Conservation (phyloP, 768 basidiomycete species). For the Strobilomyces dryophilus region DNA sequence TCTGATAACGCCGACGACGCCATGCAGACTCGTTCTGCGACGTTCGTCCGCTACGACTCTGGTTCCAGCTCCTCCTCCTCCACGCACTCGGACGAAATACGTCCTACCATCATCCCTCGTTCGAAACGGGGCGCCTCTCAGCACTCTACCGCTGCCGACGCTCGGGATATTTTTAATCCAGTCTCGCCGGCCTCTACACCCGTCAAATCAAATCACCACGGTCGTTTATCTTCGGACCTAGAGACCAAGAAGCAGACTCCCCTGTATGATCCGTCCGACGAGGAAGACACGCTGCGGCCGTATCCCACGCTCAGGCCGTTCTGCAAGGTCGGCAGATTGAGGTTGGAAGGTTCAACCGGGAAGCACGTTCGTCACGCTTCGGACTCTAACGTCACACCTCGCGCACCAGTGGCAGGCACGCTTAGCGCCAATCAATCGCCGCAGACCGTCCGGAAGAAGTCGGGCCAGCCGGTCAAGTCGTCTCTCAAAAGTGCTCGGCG, state of each 20-base stretch:
- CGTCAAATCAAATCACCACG: conserved; percentile 15
- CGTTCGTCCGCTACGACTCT: conserved; percentile 21
- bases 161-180: conserved; percentile 33
- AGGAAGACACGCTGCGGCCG: conserved; percentile 21
- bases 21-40: background rate
- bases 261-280: conserved; percentile 30
- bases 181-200: conserved; percentile 40
- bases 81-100: conserved; percentile 32
- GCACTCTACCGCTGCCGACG: conserved; percentile 18
- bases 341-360: conserved; percentile 19
- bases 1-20: conserved; percentile 8
- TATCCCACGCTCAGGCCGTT: conserved; percentile 22
- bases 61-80: conserved; percentile 36
- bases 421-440: conserved; percentile 1
- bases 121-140: conserved; percentile 35
- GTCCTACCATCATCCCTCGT: conserved; percentile 35
- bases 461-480: conserved; percentile 88
- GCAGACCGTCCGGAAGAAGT: conserved; percentile 79
- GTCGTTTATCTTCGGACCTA: conserved; percentile 12
- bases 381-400: conserved; percentile 13
- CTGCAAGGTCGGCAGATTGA: conserved; percentile 20
- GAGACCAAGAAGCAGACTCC: conserved; percentile 10
- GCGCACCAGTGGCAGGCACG: background rate
- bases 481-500: conserved; percentile 76
- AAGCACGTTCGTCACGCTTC: conserved; percentile 23